Percentiles rank a stretch among this genome's conserved stretches.
phyloP scores from a whole-genome alignment of 2,329 filamentous ascomycete species.

The Cryphonectria nitschkei region DNA sequence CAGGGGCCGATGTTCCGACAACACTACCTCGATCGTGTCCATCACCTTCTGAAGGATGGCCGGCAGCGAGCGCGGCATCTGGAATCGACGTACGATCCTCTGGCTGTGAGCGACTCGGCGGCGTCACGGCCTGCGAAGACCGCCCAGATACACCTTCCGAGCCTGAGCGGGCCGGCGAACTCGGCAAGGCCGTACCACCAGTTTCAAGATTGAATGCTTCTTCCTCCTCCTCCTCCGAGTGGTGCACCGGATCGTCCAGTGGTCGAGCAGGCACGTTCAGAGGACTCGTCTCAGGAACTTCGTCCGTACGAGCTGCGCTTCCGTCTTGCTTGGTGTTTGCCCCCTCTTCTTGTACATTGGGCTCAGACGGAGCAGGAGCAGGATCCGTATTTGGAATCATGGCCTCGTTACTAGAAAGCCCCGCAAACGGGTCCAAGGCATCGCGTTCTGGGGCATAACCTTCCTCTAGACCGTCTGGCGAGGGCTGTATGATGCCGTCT shows the following conservation, averaged over 20 bases:
- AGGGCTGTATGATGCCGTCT: neutral
- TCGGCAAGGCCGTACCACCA: slow-evolving; percentile 1
- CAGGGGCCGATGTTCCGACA: slow-evolving; percentile 13
- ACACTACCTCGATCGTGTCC: neutral
- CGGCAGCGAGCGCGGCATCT: neutral
- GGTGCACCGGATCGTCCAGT: slow-evolving; percentile 3
- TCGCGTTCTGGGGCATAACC: neutral
- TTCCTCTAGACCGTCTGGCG: neutral
- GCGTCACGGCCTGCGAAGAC: neutral
- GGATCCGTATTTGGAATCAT: slow-evolving; percentile 25
- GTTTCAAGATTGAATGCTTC: slow-evolving; percentile 11
- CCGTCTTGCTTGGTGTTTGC: neutral
- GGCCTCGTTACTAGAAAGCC: slow-evolving; percentile 20
- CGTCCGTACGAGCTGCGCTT: slow-evolving; percentile 27
- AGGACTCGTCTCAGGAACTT: slow-evolving; percentile 40
- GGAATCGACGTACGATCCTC: neutral
- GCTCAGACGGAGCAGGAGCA: slow-evolving; percentile 13
- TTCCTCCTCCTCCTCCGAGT: neutral
- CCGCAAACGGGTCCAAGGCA: neutral
- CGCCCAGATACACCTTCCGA: neutral
- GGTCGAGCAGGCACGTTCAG: slow-evolving; percentile 27
- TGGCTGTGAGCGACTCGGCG: neutral
- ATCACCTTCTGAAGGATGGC: neutral
- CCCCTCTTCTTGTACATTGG: slow-evolving; percentile 17
- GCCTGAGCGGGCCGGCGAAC: neutral